A percentile compares a stretch with the other conserved stretches of the same genome.
These are phyloP conservation scores for Aspergillus uvarum DNA, from an alignment of 2,329 filamentous ascomycete species.

Conservation along the genomic window DNA sequence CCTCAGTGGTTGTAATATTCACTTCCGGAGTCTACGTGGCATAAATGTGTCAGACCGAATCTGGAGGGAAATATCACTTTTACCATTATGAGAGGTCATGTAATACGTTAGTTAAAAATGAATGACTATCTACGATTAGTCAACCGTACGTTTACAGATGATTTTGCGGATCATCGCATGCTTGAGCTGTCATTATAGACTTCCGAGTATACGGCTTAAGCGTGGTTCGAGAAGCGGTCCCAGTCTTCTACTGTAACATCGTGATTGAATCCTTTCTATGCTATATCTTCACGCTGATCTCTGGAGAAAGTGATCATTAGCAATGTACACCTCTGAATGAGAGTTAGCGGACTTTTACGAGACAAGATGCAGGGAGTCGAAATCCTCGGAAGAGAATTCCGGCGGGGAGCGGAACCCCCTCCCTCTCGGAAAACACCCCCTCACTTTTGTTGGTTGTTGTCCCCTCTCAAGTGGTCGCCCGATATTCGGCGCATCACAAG, in stretches of 20 bases:
- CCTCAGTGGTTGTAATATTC: not conserved
- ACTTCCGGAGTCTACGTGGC: conserved; percentile 2
- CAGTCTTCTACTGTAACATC: not conserved
- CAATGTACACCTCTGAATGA: no score
- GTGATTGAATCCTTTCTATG: no score
- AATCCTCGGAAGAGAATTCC: not conserved
- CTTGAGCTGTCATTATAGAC: not conserved
- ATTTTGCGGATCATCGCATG: not conserved
- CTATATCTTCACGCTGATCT: no score
- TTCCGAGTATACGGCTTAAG: not conserved
- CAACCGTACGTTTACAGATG: not conserved
- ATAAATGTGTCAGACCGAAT: not conserved
- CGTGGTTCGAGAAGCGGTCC: not conserved
- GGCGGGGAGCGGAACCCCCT: not conserved
- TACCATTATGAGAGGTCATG: not conserved
- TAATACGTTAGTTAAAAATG: conserved; percentile 1
- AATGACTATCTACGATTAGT: conserved; percentile 7
- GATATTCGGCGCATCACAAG: no score
- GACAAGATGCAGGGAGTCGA: not conserved
- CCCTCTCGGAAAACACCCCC: not conserved
- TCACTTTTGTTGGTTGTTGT: no score
- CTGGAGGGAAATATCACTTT: not conserved
- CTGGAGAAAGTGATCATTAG: no score
- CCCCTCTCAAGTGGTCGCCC: no score
- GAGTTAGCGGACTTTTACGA: not conserved